phyloP scores from a whole-genome alignment of 2,329 filamentous ascomycete genomes.

The Stagonosporopsis cucurbitacearum region DNA sequence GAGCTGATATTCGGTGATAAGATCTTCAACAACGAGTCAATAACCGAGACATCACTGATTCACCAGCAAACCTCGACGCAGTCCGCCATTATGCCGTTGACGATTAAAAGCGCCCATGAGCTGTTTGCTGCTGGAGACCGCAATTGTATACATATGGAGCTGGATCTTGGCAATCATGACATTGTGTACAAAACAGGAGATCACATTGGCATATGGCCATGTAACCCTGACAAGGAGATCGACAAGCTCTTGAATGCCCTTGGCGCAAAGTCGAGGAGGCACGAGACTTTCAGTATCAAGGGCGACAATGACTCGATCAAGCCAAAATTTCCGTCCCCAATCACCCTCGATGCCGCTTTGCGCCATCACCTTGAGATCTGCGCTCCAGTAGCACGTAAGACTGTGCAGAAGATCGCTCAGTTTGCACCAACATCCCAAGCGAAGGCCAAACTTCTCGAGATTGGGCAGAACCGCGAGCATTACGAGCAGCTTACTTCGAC shows the following conservation, averaged over 20 bases:
- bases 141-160: constrained; percentile 52
- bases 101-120: constrained; percentile 42
- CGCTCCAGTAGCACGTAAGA: constrained; percentile 51
- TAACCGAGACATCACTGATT: constrained; percentile 33
- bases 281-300: constrained; percentile 37
- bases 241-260: constrained; percentile 41
- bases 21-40: constrained; percentile 21
- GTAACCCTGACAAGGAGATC: constrained; percentile 50
- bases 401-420: constrained; percentile 45
- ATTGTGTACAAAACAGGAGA: constrained; percentile 55
- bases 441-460: constrained; percentile 37
- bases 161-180: constrained; percentile 47
- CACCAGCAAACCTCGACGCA: constrained; percentile 38
- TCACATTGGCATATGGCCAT: constrained; percentile 52
- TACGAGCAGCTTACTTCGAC: constrained; percentile 41
- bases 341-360: constrained; percentile 50
- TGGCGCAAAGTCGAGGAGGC: constrained; percentile 26
- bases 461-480: constrained; percentile 44
- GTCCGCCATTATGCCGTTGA: constrained; percentile 43
- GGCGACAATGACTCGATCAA: constrained; percentile 38
- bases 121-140: constrained; percentile 46
- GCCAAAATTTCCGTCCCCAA: constrained; percentile 51
- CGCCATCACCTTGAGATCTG: constrained; percentile 57
- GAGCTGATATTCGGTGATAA: constrained; percentile 25
- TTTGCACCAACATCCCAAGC: constrained; percentile 49